Evolutionary conservation across 2,329 filamentous ascomycete species (phyloP), one percentile per base, ranked within the genome.

Genomic region (Coniochaeta prunicola): DNA sequence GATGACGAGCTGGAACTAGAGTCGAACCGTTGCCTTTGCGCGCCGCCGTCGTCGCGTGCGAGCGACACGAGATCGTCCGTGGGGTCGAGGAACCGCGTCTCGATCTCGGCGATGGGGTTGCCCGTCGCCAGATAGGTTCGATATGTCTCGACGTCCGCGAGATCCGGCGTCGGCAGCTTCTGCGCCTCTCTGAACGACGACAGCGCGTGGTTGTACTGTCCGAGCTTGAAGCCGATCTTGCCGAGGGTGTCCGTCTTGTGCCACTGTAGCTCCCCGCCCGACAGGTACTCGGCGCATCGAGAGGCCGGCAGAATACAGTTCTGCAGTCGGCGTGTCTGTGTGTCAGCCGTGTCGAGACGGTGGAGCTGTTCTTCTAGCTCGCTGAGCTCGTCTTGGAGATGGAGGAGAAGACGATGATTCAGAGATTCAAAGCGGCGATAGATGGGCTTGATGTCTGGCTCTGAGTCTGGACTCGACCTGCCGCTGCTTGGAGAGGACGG

Each of bases 391-490:
- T 96, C 91, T 71, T 96, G 92, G 17, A 96, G 78, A 62, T 94
- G 87, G 0, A 96, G 77, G 2, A 97, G 76, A 2, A 96, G 75
- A 2, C 92, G 86, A 69, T 96, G 91, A 66, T 94, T 92, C 19
- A 96, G 75, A 12, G 84, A 81, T 69, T 90, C 87, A 67, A 97
- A 97, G 59, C 87, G 87, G 48, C 92, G 85, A 70, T 96, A 96
- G 60, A 96, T 81, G 1, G 91, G 90, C 53, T 69, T 73, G 33
- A 79, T 66, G 0, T 63, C 62, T 17, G 45, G 45, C 26, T 50
- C 45, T 3, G 13, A 3, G 24, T 50, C 45, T 9, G 53, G 53
- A n/a, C 30, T 21, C 19, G 28, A 34, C 5, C 53, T 19, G 30
- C 30, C 30, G 53, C 53, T 54, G 30, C 30, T 13, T 15, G 30